Evolutionary conservation across 148 eudicot genomes (phyloP), one percentile per base, ranked within the genome.

Genomic region (Silene conica): DNA sequence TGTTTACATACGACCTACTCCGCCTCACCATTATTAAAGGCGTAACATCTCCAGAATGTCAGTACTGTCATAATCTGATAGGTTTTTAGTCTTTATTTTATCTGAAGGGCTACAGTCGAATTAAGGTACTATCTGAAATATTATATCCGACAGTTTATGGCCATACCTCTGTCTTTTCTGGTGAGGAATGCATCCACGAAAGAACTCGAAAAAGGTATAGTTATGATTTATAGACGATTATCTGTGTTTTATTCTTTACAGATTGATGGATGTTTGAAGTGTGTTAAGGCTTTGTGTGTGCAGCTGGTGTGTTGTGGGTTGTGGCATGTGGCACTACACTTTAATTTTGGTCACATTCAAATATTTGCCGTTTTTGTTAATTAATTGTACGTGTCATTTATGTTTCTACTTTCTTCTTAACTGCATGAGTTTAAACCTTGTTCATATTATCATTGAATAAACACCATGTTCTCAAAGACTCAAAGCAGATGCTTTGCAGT

Each of bases 71-170:
- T 15, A 58, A 7, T 38, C 9, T 71, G 21, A 54, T n/a, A 25
- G 56, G 22, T 34, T 60, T 48, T 23, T 22, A 25, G 25, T 25
- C 66, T 56, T 19, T 77, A n/a, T n/a, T n/a, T n/a, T 58, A 46
- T 72, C 23, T 81, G 75, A 34, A 95, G 99, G 80, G 78, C 81
- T 57, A 88, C 99, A 55, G 69, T 72, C 56, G 84, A 80, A 70
- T 69, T 95, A 76, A 81, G 96, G 74, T 95, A 85, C 76, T 92
- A 95, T 72, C 84, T 83, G 4, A 88, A 86, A 82, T 88, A 90
- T 75, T 90, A 83, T 81, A 80, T 95, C 46, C 90, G 84, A 74
- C 93, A 90, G 85, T 89, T 90, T 64, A 89, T 95, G 92, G 97
- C 96, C 7, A 88, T 90, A 83, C 83, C 91, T 5, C 79, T 90